These are phyloP conservation scores for Inonotus obliquus DNA, from an alignment of 1,284 basidiomycete species.

Conservation along the genomic window DNA sequence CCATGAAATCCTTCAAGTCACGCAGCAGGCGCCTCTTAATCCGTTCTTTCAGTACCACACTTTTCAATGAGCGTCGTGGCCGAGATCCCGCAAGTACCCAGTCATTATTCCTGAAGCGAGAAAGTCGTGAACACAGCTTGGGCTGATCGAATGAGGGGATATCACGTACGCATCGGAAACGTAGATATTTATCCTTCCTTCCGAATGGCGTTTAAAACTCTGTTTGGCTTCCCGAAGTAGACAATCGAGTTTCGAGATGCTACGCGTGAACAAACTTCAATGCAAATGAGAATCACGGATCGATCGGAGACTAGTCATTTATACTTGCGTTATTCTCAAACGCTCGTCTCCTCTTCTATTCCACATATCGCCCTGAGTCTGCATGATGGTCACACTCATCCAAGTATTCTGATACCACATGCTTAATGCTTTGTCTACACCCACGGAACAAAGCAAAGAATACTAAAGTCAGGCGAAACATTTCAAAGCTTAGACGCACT, in stretches of 20 bases:
- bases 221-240: conserved; percentile 28
- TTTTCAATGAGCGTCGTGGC: conserved; percentile 26
- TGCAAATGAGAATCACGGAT: background rate
- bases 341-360: conserved; percentile 20
- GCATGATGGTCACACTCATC: conserved; percentile 39
- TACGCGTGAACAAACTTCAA: conserved; percentile 23
- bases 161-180: conserved; percentile 23
- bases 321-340: conserved; percentile 24
- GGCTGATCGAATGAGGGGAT: conserved; percentile 13
- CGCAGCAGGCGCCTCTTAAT: conserved; percentile 27
- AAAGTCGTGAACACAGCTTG: background rate
- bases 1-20: conserved; percentile 30
- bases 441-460: background rate
- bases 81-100: conserved; percentile 24
- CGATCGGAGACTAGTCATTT: background rate
- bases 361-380: conserved; percentile 28
- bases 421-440: conserved; percentile 32
- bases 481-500: background rate
- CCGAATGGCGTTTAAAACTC: conserved; percentile 25
- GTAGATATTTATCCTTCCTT: conserved; percentile 29
- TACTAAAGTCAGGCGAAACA: background rate
- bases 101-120: conserved; percentile 19
- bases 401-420: conserved; percentile 48
- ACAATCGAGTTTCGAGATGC: conserved; percentile 23
- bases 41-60: conserved; percentile 24